A percentile compares a stretch with the other conserved stretches of the same genome.
Evolutionary conservation across 495 filamentous ascomycete genomes (phyloP).

Genomic region (Penicillium macrosclerotiorum): DNA sequence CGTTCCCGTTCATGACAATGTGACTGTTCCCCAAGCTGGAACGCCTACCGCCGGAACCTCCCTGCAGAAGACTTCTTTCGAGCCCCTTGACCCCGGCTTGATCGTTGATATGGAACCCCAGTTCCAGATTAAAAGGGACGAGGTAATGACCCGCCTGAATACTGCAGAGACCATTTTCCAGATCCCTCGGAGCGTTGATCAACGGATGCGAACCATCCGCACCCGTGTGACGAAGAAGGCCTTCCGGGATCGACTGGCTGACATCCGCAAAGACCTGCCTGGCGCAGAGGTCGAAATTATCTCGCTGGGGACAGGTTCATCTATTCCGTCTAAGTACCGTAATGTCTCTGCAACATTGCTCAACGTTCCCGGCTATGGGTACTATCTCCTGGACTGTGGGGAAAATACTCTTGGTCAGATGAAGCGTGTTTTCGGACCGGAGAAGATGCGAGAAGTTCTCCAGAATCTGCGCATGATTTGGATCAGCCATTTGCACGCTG

Average conservation of each 20-base stretch:
- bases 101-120: slow-evolving; percentile 65
- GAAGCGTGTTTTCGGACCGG: slow-evolving; percentile 62
- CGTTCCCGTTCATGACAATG: slow-evolving; percentile 59
- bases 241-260: slow-evolving; percentile 33
- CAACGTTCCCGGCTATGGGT: slow-evolving; percentile 77
- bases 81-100: slow-evolving; percentile 47
- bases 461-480: slow-evolving; percentile 79
- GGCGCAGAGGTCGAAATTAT: slow-evolving; percentile 76
- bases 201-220: slow-evolving; percentile 29
- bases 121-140: slow-evolving; percentile 50
- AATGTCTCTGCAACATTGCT: slow-evolving; percentile 91
- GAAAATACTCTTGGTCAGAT: slow-evolving; percentile 94
- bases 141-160: slow-evolving; percentile 53
- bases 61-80: slow-evolving; percentile 19
- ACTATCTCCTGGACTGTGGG: slow-evolving; percentile 84
- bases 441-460: slow-evolving; percentile 65
- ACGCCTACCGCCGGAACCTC: background rate
- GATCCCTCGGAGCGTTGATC: slow-evolving; percentile 45
- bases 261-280: slow-evolving; percentile 53
- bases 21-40: slow-evolving; percentile 33
- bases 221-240: slow-evolving; percentile 23
- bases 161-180: slow-evolving; percentile 32
- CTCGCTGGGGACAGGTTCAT: slow-evolving; percentile 86
- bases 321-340: slow-evolving; percentile 84
- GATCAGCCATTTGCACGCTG: slow-evolving; percentile 94